These are phyloP conservation scores for Candida khao-thaluensis DNA, from an alignment of 805 yeast species.

Conservation along the genomic window DNA sequence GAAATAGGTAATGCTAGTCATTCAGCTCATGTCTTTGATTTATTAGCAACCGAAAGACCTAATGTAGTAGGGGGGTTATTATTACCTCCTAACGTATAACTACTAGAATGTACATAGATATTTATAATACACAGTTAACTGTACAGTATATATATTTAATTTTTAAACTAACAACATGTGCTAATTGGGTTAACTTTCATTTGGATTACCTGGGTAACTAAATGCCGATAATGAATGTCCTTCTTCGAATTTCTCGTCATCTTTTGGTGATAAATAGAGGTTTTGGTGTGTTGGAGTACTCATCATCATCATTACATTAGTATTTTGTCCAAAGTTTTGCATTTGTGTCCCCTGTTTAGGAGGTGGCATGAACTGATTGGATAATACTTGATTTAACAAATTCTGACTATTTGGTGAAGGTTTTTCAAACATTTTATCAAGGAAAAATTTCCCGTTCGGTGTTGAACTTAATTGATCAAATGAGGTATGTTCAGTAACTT, in stretches of 20 bases:
- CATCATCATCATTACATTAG: conserved; percentile 38
- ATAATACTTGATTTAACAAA: conserved; percentile 18
- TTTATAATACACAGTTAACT: no score
- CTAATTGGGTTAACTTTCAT: neutral
- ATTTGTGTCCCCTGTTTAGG: conserved; percentile 18
- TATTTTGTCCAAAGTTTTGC: conserved; percentile 1
- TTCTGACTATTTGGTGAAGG: conserved; percentile 33
- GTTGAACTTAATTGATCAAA: conserved; percentile 42
- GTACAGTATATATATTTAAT: no score
- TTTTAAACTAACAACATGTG: neutral
- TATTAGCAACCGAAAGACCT: conserved; percentile 79
- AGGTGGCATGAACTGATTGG: conserved; percentile 25
- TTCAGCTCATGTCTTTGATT: conserved; percentile 69
- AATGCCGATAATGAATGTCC: conserved; percentile 5
- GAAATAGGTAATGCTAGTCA: conserved; percentile 63
- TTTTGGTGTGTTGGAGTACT: conserved; percentile 44
- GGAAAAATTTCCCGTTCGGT: conserved; percentile 39
- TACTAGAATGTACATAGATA: neutral
- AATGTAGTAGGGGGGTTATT: conserved; percentile 69
- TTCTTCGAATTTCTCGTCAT: conserved; percentile 12
- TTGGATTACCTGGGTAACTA: conserved; percentile 3
- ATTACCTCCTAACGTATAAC: conserved; percentile 62
- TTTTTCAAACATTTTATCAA: conserved; percentile 40
- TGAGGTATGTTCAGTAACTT: conserved; percentile 37
- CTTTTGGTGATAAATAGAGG: conserved; percentile 19